These are phyloP conservation scores for Russula dissimulans DNA, from an alignment of 768 basidiomycete genomes.

Conservation along the genomic window DNA sequence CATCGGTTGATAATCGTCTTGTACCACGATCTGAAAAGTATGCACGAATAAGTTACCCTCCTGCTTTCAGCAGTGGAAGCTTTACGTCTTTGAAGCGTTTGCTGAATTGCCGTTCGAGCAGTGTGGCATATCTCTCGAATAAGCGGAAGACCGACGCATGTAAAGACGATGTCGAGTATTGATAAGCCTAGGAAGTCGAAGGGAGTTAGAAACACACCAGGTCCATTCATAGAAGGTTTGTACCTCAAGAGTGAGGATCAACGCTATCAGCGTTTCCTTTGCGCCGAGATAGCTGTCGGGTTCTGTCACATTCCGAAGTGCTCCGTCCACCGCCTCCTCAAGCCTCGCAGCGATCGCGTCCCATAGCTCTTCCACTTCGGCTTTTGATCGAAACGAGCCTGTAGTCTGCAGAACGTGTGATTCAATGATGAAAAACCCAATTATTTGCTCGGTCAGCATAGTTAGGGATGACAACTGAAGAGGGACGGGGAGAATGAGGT, in stretches of 20 bases:
- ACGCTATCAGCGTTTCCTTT: conserved; percentile 76
- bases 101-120: conserved; percentile 76
- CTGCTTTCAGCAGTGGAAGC: conserved; percentile 17
- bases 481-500: conserved; percentile 78
- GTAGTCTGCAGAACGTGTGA: conserved; percentile 85
- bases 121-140: conserved; percentile 80
- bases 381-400: conserved; percentile 77
- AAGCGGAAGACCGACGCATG: conserved; percentile 79
- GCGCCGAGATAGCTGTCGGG: conserved; percentile 73
- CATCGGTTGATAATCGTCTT: conserved; percentile 91
- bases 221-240: conserved; percentile 1
- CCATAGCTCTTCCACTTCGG: conserved; percentile 94
- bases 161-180: conserved; percentile 75
- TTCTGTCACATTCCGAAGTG: conserved; percentile 64
- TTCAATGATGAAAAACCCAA: conserved; percentile 97
- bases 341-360: conserved; percentile 72
- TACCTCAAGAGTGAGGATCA: conserved; percentile 91
- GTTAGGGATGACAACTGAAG: conserved; percentile 59
- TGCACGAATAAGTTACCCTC: not conserved
- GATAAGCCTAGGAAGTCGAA: conserved; percentile 47
- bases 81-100: conserved; percentile 69
- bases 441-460: conserved; percentile 82
- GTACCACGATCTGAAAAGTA: conserved; percentile 54
- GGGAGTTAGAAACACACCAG: not conserved
- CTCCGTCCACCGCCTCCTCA: conserved; percentile 61